These are phyloP conservation scores for Phytophthora chlamydospora DNA, from an alignment of 352 stramenopile genomes.

Conservation along the genomic window DNA sequence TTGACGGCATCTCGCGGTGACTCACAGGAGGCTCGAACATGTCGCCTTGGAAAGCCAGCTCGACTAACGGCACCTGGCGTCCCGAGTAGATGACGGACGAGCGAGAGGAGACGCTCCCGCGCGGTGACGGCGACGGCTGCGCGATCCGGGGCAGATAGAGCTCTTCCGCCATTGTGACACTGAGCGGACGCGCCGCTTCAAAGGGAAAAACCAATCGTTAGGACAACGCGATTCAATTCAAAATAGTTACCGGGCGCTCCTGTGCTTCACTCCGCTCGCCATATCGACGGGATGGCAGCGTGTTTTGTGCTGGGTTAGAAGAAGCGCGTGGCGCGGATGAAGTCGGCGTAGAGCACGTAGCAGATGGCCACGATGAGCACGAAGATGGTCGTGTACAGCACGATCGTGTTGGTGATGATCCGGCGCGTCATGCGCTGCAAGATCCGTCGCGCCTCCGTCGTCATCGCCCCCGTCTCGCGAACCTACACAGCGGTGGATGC, in stretches of 20 bases:
- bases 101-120: constrained; percentile 14
- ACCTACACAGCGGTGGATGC: constrained; percentile 38
- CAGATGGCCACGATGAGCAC: constrained; percentile 71
- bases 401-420: constrained; percentile 80
- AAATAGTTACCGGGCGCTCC: constrained; percentile 3
- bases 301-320: constrained; percentile 25
- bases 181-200: not conserved
- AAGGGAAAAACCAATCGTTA: no score
- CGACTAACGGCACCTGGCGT: constrained; percentile 34
- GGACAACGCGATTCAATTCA: constrained; percentile 1
- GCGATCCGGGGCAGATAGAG: constrained; percentile 26
- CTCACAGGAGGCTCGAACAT: not conserved
- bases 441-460: constrained; percentile 66
- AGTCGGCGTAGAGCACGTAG: constrained; percentile 81
- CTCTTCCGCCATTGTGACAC: constrained; percentile 31
- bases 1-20: constrained; percentile 24
- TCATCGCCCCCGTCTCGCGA: constrained; percentile 74
- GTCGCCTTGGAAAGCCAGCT: constrained; percentile 42
- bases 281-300: not conserved
- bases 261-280: no score
- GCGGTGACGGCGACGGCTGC: constrained; percentile 28
- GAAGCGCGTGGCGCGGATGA: constrained; percentile 49
- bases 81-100: constrained; percentile 35
- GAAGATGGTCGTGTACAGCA: constrained; percentile 81
- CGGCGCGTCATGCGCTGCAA: constrained; percentile 79